Conservation (phyloP, 352 stramenopile species). For the Globisporangium emineosum region DNA sequence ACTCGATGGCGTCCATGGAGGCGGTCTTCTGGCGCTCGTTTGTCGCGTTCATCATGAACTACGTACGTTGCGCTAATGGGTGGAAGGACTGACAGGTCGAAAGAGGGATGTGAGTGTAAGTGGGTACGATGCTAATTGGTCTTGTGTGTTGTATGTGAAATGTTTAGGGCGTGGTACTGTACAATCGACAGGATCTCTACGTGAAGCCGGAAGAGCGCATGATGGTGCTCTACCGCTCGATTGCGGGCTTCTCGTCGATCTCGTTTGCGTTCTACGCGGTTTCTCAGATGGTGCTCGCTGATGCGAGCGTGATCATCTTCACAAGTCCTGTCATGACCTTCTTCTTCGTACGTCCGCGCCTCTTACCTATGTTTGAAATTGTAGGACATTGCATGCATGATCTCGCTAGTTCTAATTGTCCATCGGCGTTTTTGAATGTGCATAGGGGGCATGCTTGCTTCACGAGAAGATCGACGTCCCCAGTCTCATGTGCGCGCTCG, state of each 20-base stretch:
- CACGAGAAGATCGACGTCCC: constrained; percentile 25
- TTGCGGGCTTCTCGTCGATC: constrained; percentile 43
- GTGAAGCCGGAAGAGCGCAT: constrained; percentile 41
- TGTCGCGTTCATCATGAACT: constrained; percentile 55
- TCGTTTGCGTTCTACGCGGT: constrained; percentile 68
- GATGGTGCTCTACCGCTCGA: constrained; percentile 54
- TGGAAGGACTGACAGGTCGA: too few relatives aligned
- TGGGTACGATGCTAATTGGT: not conserved
- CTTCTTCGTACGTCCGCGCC: constrained; percentile 36
- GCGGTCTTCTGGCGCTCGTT: constrained; percentile 76
- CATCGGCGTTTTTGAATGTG: too few relatives aligned
- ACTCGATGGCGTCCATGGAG: constrained; percentile 73
- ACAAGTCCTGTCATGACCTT: constrained; percentile 67
- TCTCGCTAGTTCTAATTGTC: too few relatives aligned
- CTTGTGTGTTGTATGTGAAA: not conserved
- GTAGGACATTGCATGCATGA: not conserved
- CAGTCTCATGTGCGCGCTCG: constrained; percentile 27
- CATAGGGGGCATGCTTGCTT: constrained; percentile 28
- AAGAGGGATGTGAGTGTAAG: not conserved
- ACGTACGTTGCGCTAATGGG: constrained; percentile 33
- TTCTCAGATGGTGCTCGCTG: constrained; percentile 66
- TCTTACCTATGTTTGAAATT: not conserved
- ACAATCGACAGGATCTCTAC: constrained; percentile 44
- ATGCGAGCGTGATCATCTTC: constrained; percentile 66
- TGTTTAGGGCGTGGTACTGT: constrained; percentile 17